phyloP scores from a whole-genome alignment of 192 early-diverging fungal genomes.

The Coemansia sp. region DNA sequence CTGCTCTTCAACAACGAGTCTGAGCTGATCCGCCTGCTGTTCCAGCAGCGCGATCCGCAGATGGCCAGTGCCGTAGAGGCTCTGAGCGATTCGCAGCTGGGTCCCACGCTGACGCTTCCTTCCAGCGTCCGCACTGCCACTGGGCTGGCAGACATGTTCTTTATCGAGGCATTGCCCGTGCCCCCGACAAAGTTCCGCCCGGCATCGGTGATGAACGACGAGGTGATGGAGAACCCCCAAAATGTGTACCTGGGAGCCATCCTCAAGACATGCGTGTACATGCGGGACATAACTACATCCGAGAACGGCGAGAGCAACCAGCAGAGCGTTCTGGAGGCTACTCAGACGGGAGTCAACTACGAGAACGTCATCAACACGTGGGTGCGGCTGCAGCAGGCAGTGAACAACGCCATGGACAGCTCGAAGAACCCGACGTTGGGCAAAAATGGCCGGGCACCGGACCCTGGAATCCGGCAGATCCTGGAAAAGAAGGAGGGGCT shows the following conservation, averaged over 20 bases:
- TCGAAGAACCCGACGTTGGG: conserved; percentile 74
- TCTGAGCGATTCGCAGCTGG: conserved; percentile 6
- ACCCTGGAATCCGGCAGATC: conserved; percentile 92
- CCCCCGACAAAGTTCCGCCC: conserved; percentile 94
- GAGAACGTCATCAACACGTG: conserved; percentile 56
- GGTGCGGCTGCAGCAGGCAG: conserved; percentile 83
- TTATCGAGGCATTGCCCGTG: conserved; percentile 87
- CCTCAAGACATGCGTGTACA: conserved; percentile 71
- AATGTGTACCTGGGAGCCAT: conserved; percentile 85
- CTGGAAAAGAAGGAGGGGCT: conserved; percentile 99
- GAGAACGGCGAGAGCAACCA: conserved; percentile 18
- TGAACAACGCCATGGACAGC: conserved; percentile 92
- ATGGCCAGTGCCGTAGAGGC: conserved; percentile 21
- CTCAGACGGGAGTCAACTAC: conserved; percentile 21
- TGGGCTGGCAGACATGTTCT: conserved; percentile 80
- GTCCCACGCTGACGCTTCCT: conserved; percentile 34
- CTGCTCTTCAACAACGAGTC: conserved; percentile 77
- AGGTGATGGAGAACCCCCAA: conserved; percentile 91
- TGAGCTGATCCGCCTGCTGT: conserved; percentile 74
- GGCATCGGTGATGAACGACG: conserved; percentile 84
- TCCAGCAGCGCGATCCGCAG: conserved; percentile 65
- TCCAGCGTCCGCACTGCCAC: conserved; percentile 46
- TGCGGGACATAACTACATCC: conserved; percentile 56
- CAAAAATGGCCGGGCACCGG: conserved; percentile 62
- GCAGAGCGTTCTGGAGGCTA: conserved; percentile 19